Conservation (phyloP, 768 basidiomycete genomes). For the Trametes cinnabarina region DNA sequence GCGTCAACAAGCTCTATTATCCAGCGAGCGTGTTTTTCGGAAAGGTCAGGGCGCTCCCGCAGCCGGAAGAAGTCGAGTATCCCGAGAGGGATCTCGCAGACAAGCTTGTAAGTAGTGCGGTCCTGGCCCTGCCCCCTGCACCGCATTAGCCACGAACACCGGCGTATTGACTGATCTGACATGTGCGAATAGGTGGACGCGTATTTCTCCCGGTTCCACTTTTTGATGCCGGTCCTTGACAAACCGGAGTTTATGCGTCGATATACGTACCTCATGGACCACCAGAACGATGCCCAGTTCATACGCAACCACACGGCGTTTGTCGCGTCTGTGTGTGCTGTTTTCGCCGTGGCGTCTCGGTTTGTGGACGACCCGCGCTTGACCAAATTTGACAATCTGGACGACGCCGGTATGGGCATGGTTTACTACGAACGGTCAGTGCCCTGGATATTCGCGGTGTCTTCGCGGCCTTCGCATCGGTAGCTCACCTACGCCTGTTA, state of each 20-base stretch:
- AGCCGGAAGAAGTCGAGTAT: constrained; percentile 84
- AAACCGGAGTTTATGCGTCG: constrained; percentile 77
- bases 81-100: constrained; percentile 83
- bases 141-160: neutral
- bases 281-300: constrained; percentile 48
- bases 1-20: constrained; percentile 83
- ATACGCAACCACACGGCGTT: constrained; percentile 70
- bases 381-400: constrained; percentile 50
- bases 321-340: constrained; percentile 78
- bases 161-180: neutral
- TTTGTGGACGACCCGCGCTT: constrained; percentile 74
- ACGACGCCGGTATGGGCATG: constrained; percentile 88
- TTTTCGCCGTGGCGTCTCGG: constrained; percentile 85
- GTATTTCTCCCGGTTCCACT: constrained; percentile 86
- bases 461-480: neutral
- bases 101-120: constrained; percentile 61
- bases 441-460: neutral
- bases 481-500: neutral
- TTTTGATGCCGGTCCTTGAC: constrained; percentile 83
- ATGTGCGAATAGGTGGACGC: constrained; percentile 63
- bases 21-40: constrained; percentile 87
- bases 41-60: constrained; percentile 77
- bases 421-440: constrained; percentile 82
- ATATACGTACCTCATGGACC: constrained; percentile 76
- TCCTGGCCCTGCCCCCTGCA: neutral